Percentiles rank a stretch among this genome's conserved stretches.
phyloP scores from a whole-genome alignment of 495 filamentous ascomycete genomes.

The Cryomyces antarcticus region DNA sequence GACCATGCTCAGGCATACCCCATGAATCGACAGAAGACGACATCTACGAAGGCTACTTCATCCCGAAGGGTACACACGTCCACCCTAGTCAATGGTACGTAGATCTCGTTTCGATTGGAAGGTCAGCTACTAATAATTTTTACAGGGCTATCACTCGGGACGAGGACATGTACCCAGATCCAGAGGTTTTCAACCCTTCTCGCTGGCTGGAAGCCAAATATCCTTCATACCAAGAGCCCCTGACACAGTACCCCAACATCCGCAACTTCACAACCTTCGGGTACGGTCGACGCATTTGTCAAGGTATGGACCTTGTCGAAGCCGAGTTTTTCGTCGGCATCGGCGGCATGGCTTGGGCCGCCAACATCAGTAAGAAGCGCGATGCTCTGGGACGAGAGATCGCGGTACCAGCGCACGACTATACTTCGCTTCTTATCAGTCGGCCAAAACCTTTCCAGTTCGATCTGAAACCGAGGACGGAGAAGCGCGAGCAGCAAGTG shows the following conservation, averaged over 20 bases:
- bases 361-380: conserved; percentile 26
- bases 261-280: conserved; percentile 35
- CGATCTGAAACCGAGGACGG: conserved; percentile 18
- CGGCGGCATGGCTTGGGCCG: conserved; percentile 38
- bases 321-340: conserved; percentile 35
- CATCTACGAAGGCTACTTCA: conserved; percentile 33
- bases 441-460: conserved; percentile 27
- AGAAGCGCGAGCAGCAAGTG: no score
- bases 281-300: conserved; percentile 38
- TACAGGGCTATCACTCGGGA: conserved; percentile 16
- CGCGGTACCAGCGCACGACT: conserved; percentile 26
- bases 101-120: background rate
- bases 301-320: conserved; percentile 33
- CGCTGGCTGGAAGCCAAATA: conserved; percentile 21
- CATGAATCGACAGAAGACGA: conserved; percentile 33
- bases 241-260: conserved; percentile 32
- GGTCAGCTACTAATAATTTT: background rate
- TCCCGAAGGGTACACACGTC: conserved; percentile 33
- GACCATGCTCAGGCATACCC: conserved; percentile 15
- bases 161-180: conserved; percentile 13
- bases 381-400: conserved; percentile 12
- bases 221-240: conserved; percentile 33
- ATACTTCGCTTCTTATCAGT: conserved; percentile 28
- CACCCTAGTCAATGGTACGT: conserved; percentile 29
- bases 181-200: conserved; percentile 17